Base-by-base conservation (phyloP, 164 flowering plant species). In the Santalum album region DNA sequence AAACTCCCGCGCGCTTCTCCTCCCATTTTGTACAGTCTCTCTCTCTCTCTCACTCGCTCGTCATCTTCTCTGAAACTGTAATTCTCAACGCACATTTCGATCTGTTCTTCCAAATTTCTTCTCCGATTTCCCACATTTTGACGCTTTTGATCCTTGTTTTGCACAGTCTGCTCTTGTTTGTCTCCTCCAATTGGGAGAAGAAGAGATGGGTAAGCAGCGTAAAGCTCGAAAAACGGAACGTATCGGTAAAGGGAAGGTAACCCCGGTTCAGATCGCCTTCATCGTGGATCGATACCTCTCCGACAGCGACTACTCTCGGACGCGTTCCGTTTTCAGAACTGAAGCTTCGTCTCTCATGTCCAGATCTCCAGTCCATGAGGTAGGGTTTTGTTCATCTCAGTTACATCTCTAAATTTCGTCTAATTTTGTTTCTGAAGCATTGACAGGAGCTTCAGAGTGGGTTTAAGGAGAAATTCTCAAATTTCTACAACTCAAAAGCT, bases 221-320 rank as follows among this genome's bases (percentile, higher is more conserved):
- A 77, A 64, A 57, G 35, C 74, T 6, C 14, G 54, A 43, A 82
- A 68, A 38, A 10, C 75, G 6, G 78, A 69, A n/a, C 55, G 22
- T 7, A 53, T 79, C 1, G 97, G 88, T 5, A 78, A 72, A 45
- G 96, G 89, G 10, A 82, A 83, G 60, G 82, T 91, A 0, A 86
- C 98, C 1, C 87, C 92, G 0, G 67, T 79, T 6, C 96, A 91
- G 57, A 68, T 91, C 16, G 98, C 98, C 1, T 84, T 76, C 78
- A 80, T 91, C 56, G 96, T 91, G 29, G 98, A 91, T 46, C 83
- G 84, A 0, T 87, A 86, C 49, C 87, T 91, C 26, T 72, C 66
- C 40, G 96, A 91, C 47, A 84, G 84, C 77, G 62, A 55, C 52
- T 88, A 17, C 66, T 49, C 66, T 23, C 63, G 73, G 24, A 78